These are phyloP conservation scores for Chrysoporthe austroafricana DNA, from an alignment of 2,329 filamentous ascomycete genomes.

Conservation along the genomic window DNA sequence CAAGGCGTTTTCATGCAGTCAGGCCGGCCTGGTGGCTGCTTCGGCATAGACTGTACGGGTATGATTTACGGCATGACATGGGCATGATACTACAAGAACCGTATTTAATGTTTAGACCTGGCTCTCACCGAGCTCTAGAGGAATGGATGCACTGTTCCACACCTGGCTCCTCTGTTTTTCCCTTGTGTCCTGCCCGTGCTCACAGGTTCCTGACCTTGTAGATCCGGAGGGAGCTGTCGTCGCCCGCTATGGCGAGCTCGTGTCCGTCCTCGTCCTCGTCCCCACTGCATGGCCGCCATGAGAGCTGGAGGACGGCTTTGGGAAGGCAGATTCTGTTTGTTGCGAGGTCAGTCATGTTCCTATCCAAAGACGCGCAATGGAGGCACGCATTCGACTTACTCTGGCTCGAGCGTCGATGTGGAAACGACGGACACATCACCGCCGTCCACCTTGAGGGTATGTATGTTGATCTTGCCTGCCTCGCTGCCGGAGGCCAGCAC, in stretches of 20 bases:
- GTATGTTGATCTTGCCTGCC: constrained; percentile 51
- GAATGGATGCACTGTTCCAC: constrained; percentile 25
- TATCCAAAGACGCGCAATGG: not conserved
- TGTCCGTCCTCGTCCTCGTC: constrained; percentile 34
- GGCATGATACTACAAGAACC: constrained; percentile 13
- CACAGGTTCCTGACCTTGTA: constrained; percentile 47
- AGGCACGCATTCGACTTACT: constrained; percentile 14
- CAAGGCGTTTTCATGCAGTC: not conserved
- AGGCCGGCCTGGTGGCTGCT: not conserved
- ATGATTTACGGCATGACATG: constrained; percentile 16
- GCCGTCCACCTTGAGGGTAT: constrained; percentile 44
- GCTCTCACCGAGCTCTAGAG: constrained; percentile 9
- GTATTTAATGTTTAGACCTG: constrained; percentile 26
- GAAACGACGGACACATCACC: constrained; percentile 40
- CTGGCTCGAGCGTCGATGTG: constrained; percentile 40
- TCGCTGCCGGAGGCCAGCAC: constrained; percentile 64
- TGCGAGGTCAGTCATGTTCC: constrained; percentile 26
- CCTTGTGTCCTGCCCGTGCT: not conserved
- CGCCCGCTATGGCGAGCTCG: constrained; percentile 59
- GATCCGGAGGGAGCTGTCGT: constrained; percentile 64
- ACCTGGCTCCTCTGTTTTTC: not conserved
- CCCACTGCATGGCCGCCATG: constrained; percentile 62
- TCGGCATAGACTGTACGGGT: not conserved
- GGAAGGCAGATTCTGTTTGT: constrained; percentile 57
- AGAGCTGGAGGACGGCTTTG: constrained; percentile 67